These are phyloP conservation scores for Zygnema circumcarinatum DNA, from an alignment of 139 green algal species.

Conservation along the genomic window DNA sequence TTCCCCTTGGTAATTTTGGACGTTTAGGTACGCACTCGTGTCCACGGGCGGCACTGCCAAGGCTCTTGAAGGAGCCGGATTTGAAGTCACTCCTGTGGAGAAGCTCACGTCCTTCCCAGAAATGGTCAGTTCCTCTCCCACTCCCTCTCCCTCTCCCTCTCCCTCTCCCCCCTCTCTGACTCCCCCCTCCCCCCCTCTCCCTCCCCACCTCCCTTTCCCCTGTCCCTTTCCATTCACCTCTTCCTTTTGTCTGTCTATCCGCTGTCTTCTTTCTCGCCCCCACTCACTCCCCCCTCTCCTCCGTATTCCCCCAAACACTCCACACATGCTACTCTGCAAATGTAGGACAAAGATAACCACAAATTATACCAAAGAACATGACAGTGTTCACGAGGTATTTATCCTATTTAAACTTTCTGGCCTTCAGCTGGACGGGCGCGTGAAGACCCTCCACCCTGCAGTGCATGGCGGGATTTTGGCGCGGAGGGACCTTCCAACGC, in stretches of 20 bases:
- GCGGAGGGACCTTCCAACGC: slow-evolving; percentile 74
- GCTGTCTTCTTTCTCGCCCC: neutral
- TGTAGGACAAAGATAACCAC: too few species aligned
- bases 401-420: neutral
- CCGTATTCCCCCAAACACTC: too few species aligned
- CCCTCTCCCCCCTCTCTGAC: too few species aligned
- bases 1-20: neutral
- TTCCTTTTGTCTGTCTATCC: too few species aligned
- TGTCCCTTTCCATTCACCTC: too few species aligned
- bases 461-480: slow-evolving; percentile 98
- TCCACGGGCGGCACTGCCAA: slow-evolving; percentile 92
- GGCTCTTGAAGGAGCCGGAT: slow-evolving; percentile 78
- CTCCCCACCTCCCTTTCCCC: too few species aligned
- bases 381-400: too few species aligned
- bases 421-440: slow-evolving; percentile 79
- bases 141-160: slow-evolving; percentile 19
- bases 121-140: slow-evolving; percentile 74
- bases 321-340: too few species aligned
- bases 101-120: slow-evolving; percentile 92
- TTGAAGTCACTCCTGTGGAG: slow-evolving; percentile 86
- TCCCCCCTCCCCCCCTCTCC: too few species aligned
- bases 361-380: too few species aligned
- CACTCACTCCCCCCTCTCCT: too few species aligned
- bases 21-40: slow-evolving; percentile 83
- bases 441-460: slow-evolving; percentile 98